Conservation (phyloP, 805 yeast species). For the Helenozyma rhizophorensis region DNA sequence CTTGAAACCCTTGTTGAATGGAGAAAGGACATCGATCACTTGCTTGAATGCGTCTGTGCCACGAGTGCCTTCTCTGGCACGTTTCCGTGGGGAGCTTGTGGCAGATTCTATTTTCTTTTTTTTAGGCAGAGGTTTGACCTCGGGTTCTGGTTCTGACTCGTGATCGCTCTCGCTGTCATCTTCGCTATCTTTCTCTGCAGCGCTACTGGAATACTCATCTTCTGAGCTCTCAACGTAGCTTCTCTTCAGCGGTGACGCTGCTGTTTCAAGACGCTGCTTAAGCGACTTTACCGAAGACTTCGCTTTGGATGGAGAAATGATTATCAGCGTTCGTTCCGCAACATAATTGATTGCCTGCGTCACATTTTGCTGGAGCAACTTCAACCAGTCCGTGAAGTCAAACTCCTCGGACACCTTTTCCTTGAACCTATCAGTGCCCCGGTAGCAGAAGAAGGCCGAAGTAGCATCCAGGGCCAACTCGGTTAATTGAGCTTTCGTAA, state of each 20-base stretch:
- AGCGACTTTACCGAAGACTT: constrained; percentile 1
- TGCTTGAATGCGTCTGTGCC: constrained; percentile 6
- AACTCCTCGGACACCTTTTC: constrained; percentile 30
- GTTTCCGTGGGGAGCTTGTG: constrained; percentile 3
- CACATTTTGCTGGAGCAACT: constrained; percentile 13
- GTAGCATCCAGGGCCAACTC: constrained; percentile 31
- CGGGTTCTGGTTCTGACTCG: constrained; percentile 5
- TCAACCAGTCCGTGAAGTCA: constrained; percentile 34
- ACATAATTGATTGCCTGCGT: constrained; percentile 6
- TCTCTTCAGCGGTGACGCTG: constrained; percentile 2
- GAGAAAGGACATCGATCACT: constrained; percentile 19
- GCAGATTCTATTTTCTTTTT: constrained; percentile 3
- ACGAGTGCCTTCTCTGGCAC: constrained; percentile 11
- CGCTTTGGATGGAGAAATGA: constrained; percentile 13
- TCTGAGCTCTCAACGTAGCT: constrained; percentile 4
- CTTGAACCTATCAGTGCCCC: constrained; percentile 37
- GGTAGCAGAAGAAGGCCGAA: constrained; percentile 34
- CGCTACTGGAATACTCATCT: background rate
- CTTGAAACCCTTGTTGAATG: constrained; percentile 21
- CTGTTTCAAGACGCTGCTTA: constrained; percentile 4
- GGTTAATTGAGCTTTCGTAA: constrained; percentile 32
- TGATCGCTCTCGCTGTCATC: constrained; percentile 3
- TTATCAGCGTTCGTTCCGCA: constrained; percentile 12
- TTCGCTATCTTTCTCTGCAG: background rate
- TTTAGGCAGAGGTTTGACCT: constrained; percentile 3